Base-by-base conservation (phyloP, 2,329 filamentous ascomycete genomes). In the Pseudomassariella vexata region DNA sequence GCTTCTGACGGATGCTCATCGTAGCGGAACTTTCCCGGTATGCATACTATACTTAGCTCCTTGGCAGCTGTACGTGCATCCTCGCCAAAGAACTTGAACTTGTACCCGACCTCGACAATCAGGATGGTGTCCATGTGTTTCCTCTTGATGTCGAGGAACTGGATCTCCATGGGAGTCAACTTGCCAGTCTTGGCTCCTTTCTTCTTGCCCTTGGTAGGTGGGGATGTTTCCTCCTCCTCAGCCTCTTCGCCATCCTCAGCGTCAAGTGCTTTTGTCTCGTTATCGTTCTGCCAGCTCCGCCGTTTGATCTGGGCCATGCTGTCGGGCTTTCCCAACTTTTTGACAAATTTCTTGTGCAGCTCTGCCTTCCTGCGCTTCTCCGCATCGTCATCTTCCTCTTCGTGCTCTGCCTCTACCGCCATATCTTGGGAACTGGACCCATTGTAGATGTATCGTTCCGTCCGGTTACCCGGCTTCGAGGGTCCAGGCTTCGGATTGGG, bases 71-170 rank as follows among this genome's bases (percentile, higher is more conserved):
- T 76, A 32, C 88, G 76, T 7, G 92, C 92, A 63, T 98, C 92
- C 50, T 96, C 90, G 9, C 92, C 92, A 52, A 95, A 95, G 64
- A 98, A 95, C 20, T 85, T 81, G 61, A 94, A 98, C 56, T 98
- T 98, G 64, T 98, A 98, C 30, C 92, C 92, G 7, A 96, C 92
- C 56, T 98, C 90, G 32, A 96, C 80, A 9, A 96, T 84, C 33
- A 98, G 69, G 14, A 98, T 50, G 0, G 90, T 92, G 53, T 96
- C 92, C 64, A 87, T 73, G 53, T 96, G 81, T 46, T 90, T 85
- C 38, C 79, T 73, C 63, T 98, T 98, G 57, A 98, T 94, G 12
- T 94, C 89, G 5, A 98, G 70, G 36, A 95, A 84, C 50, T 96
- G 92, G 24, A 84, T 75, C 56, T 96, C 89, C 79, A 98, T 84